These are phyloP conservation scores for Taphrina wiesneri DNA, from an alignment of 1,139 yeast genomes.

Conservation along the genomic window DNA sequence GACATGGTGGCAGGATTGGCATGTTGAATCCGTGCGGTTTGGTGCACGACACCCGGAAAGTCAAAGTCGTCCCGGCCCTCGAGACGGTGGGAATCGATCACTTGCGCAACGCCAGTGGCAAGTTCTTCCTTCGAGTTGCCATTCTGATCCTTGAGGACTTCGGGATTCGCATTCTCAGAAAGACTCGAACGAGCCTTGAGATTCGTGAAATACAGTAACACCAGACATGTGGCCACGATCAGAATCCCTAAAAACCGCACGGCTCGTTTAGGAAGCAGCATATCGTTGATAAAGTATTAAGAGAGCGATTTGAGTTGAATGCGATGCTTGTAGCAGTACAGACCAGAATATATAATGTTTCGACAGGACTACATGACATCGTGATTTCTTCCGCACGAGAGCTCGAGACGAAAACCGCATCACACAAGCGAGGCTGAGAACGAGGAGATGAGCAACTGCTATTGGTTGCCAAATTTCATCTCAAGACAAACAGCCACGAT, in stretches of 20 bases:
- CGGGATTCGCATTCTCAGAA: conserved; percentile 25
- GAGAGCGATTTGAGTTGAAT: background rate
- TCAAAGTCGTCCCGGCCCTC: conserved; percentile 8
- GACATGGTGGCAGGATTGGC: conserved; percentile 17
- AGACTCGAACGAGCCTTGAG: background rate
- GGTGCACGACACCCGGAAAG: conserved; percentile 18
- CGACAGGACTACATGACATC: too few relatives aligned
- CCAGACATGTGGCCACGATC: background rate
- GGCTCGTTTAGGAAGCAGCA: conserved; percentile 1
- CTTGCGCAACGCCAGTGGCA: conserved; percentile 20
- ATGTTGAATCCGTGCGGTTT: conserved; percentile 6
- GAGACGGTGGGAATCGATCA: conserved; percentile 25
- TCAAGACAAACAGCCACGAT: background rate
- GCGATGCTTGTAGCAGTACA: too few relatives aligned
- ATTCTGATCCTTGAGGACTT: conserved; percentile 3
- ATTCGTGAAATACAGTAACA: background rate
- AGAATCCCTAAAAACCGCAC: background rate
- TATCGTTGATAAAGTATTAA: background rate
- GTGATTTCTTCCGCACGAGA: too few relatives aligned
- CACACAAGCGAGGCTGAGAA: background rate
- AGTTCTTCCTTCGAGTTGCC: conserved; percentile 28
- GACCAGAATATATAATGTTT: too few relatives aligned
- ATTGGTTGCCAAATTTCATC: background rate
- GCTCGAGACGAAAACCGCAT: background rate
- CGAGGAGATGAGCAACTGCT: background rate